A percentile compares a stretch with the other conserved stretches of the same genome.
These are phyloP conservation scores for Brasilioporus rufonigricans DNA, from an alignment of 768 basidiomycete species.

Conservation along the genomic window DNA sequence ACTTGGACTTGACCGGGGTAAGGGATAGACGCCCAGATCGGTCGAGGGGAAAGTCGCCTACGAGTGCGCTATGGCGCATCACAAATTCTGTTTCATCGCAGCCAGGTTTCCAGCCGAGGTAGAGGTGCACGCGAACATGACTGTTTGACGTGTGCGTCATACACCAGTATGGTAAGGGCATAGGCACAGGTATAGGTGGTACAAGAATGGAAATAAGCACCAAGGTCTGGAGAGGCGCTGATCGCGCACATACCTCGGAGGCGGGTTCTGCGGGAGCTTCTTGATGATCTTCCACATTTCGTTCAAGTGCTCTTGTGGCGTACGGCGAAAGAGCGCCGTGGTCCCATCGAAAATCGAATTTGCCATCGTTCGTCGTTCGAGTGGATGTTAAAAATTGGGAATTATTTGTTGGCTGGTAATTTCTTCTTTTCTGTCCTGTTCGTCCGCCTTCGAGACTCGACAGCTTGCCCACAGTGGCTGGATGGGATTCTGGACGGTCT, in stretches of 20 bases:
- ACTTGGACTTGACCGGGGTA: slow-evolving; percentile 15
- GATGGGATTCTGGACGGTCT: not conserved
- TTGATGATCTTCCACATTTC: slow-evolving; percentile 24
- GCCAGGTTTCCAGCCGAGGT: slow-evolving; percentile 27
- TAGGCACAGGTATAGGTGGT: not conserved
- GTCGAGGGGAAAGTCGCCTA: slow-evolving; percentile 28
- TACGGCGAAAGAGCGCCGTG: slow-evolving; percentile 5
- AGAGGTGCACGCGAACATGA: slow-evolving; percentile 34
- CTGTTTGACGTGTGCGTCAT: not conserved
- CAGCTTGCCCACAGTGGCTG: not conserved
- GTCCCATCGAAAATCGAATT: slow-evolving; percentile 12
- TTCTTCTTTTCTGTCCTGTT: not conserved
- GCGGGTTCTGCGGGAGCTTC: slow-evolving; percentile 16
- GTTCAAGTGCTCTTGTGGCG: slow-evolving; percentile 23
- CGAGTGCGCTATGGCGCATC: slow-evolving; percentile 26
- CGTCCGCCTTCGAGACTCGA: not conserved
- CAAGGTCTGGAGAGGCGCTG: too few species aligned
- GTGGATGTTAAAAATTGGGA: not conserved
- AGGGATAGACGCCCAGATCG: slow-evolving; percentile 20
- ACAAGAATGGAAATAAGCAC: not conserved
- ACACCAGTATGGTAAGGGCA: not conserved
- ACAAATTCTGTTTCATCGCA: slow-evolving; percentile 30
- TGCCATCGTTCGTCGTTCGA: not conserved
- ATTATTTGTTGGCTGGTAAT: too few species aligned
- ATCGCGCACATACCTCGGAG: slow-evolving; percentile 11